phyloP scores from a whole-genome alignment of 169 alveolate genomes.

The Plasmodium reichenowi region DNA sequence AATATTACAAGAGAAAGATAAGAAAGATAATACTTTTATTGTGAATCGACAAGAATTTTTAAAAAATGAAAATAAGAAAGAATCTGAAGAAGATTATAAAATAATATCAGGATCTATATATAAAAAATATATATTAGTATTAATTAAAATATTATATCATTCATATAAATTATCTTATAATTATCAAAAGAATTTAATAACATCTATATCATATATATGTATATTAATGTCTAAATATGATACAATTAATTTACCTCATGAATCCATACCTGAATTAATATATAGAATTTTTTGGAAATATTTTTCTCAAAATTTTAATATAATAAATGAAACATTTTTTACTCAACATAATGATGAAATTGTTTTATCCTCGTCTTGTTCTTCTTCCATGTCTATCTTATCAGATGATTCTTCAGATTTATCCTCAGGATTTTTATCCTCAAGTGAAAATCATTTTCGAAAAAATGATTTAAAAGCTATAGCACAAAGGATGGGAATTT shows the following conservation, averaged over 20 bases:
- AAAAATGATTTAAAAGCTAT: no score
- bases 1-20: constrained; percentile 63
- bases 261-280: constrained; percentile 44
- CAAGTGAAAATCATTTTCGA: no score
- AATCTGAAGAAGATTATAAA: constrained; percentile 40
- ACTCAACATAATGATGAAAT: constrained; percentile 17
- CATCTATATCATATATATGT: constrained; percentile 46
- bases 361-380: constrained; percentile 7
- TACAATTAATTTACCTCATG: constrained; percentile 27
- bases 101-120: constrained; percentile 36
- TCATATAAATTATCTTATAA: constrained; percentile 24
- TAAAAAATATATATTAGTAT: constrained; percentile 64
- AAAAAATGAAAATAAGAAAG: constrained; percentile 16
- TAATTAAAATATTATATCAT: constrained; percentile 49
- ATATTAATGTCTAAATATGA: constrained; percentile 66
- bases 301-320: constrained; percentile 55
- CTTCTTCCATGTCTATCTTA: constrained; percentile 10
- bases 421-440: no score
- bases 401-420: no score
- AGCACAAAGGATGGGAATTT: no score
- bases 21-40: constrained; percentile 15
- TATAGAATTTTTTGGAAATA: constrained; percentile 75
- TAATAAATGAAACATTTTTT: constrained; percentile 36
- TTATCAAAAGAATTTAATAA: constrained; percentile 35
- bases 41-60: constrained; percentile 24